Evolutionary conservation across 2,329 filamentous ascomycete species (phyloP).

Genomic region (Sporothrix curviconia): DNA sequence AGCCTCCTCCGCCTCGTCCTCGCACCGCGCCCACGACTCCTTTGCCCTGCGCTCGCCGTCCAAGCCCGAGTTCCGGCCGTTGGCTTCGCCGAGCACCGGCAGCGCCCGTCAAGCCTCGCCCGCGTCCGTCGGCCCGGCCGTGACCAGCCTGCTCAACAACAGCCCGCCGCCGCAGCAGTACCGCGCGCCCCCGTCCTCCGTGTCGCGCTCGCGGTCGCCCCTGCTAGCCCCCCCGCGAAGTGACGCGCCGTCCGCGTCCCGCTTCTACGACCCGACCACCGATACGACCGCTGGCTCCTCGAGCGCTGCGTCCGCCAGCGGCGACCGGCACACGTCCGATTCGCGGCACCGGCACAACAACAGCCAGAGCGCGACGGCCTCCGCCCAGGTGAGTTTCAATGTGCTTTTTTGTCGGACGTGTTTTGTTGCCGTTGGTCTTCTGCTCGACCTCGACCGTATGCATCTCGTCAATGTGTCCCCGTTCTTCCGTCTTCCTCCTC

Average conservation of each 20-base stretch:
- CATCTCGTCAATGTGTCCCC: too few species aligned
- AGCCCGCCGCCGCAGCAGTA: constrained; percentile 21
- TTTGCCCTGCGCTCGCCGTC: constrained; percentile 47
- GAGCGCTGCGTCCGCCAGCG: constrained; percentile 20
- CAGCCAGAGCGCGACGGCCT: constrained; percentile 22
- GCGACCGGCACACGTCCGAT: constrained; percentile 42
- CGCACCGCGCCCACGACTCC: constrained; percentile 27
- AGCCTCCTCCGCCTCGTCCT: background rate
- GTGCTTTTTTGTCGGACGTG: background rate
- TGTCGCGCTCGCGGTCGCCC: constrained; percentile 16
- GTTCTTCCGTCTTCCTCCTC: background rate
- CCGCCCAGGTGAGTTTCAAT: background rate
- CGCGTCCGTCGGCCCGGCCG: constrained; percentile 22
- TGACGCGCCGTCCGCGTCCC: too few species aligned
- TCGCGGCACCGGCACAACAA: constrained; percentile 39
- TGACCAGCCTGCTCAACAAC: constrained; percentile 21
- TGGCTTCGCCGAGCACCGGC: background rate
- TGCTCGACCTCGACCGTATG: too few species aligned
- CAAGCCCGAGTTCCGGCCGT: constrained; percentile 33
- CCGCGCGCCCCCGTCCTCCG: constrained; percentile 15
- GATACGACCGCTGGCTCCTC: constrained; percentile 40
- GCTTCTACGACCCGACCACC: constrained; percentile 49
- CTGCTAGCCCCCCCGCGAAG: constrained; percentile 12
- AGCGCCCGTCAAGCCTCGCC: constrained; percentile 23
- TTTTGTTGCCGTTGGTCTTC: background rate